Evolutionary conservation across 2,329 filamentous ascomycete genomes (phyloP).

Genomic region (Nothophoma quercina): DNA sequence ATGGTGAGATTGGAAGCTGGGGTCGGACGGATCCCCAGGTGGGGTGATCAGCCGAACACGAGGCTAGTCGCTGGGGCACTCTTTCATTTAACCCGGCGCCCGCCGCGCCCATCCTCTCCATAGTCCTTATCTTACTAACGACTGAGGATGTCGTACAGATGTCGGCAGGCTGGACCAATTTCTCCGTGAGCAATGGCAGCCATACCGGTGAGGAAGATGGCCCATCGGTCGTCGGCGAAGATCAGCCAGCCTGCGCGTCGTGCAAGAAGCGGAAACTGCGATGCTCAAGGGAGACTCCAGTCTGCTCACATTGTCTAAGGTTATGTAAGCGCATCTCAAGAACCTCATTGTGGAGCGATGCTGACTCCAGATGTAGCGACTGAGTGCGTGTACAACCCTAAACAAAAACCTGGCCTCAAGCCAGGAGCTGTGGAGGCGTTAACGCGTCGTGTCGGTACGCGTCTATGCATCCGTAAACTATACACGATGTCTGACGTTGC

Average conservation of each 20-base stretch:
- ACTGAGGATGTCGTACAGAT: slow-evolving; percentile 36
- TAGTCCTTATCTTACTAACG: slow-evolving; percentile 27
- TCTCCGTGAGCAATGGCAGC: slow-evolving; percentile 36
- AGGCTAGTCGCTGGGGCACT: slow-evolving; percentile 31
- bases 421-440: slow-evolving; percentile 45
- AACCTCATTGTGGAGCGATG: neutral
- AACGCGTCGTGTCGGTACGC: slow-evolving; percentile 43
- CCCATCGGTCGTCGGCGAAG: slow-evolving; percentile 34
- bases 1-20: slow-evolving; percentile 9
- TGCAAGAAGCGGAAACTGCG: slow-evolving; percentile 45
- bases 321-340: slow-evolving; percentile 33
- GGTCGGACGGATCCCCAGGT: slow-evolving; percentile 10
- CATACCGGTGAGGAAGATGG: slow-evolving; percentile 36
- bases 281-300: slow-evolving; percentile 41
- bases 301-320: slow-evolving; percentile 44
- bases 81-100: slow-evolving; percentile 35
- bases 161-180: slow-evolving; percentile 45
- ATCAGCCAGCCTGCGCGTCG: slow-evolving; percentile 40
- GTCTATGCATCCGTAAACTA: neutral
- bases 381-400: slow-evolving; percentile 41
- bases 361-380: slow-evolving; percentile 32
- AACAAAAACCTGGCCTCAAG: slow-evolving; percentile 46
- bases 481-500: slow-evolving; percentile 18
- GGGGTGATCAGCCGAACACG: slow-evolving; percentile 27
- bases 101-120: slow-evolving; percentile 30